phyloP scores from a whole-genome alignment of 768 basidiomycete species.

The Tricholoma terreum region DNA sequence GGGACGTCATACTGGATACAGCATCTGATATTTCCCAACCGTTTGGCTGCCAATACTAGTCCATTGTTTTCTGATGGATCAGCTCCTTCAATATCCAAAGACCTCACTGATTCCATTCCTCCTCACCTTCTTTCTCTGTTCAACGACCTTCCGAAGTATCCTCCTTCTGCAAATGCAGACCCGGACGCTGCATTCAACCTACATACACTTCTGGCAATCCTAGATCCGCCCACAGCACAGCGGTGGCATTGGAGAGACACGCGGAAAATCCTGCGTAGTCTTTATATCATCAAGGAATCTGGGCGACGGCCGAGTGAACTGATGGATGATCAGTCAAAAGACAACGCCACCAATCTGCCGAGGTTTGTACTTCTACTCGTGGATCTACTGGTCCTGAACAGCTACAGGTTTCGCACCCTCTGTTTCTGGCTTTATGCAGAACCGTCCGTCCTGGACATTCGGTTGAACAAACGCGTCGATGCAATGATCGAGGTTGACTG shows the following conservation, averaged over 20 bases:
- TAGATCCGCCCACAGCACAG: constrained; percentile 72
- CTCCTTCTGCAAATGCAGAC: constrained; percentile 53
- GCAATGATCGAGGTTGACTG: constrained; percentile 77
- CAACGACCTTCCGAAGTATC: constrained; percentile 53
- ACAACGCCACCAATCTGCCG: constrained; percentile 34
- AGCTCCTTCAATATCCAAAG: constrained; percentile 24
- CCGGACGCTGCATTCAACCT: constrained; percentile 61
- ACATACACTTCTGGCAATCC: constrained; percentile 56
- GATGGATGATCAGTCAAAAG: constrained; percentile 56
- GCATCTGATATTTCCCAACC: constrained; percentile 86
- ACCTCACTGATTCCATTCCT: constrained; percentile 42
- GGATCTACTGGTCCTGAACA: constrained; percentile 3
- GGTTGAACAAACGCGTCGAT: constrained; percentile 81
- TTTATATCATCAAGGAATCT: constrained; percentile 74
- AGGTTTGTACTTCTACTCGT: constrained; percentile 40
- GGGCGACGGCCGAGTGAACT: constrained; percentile 66
- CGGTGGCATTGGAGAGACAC: constrained; percentile 98
- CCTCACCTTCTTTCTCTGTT: constrained; percentile 49
- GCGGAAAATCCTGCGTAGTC: constrained; percentile 79
- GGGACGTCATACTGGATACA: constrained; percentile 99
- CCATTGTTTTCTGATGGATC: neutral
- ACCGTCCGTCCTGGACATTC: constrained; percentile 52
- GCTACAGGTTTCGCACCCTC: constrained; percentile 72
- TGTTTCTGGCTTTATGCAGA: constrained; percentile 91
- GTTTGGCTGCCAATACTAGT: constrained; percentile 41